phyloP scores from a whole-genome alignment of 2,329 filamentous ascomycete species.

The Phoma sp. region DNA sequence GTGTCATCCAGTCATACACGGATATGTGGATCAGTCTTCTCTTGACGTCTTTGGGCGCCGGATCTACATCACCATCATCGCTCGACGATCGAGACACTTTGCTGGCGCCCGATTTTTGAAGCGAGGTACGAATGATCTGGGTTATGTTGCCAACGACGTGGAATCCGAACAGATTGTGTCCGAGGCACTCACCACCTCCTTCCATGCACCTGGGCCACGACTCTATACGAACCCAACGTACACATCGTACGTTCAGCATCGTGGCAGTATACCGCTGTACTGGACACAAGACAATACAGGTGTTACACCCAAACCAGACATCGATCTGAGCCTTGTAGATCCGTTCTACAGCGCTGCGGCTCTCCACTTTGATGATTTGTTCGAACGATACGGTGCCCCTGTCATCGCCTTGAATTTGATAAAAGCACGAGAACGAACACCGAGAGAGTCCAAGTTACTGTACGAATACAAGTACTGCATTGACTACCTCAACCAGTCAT shows the following conservation, averaged over 20 bases:
- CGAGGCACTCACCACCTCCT: slow-evolving; percentile 91
- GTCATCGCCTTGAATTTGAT: slow-evolving; percentile 92
- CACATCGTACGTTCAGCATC: slow-evolving; percentile 95
- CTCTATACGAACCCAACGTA: slow-evolving; percentile 89
- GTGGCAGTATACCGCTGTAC: slow-evolving; percentile 93
- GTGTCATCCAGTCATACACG: slow-evolving; percentile 95
- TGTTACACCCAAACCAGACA: slow-evolving; percentile 94
- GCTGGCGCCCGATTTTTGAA: slow-evolving; percentile 94
- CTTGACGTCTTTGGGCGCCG: slow-evolving; percentile 79
- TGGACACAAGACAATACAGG: slow-evolving; percentile 98
- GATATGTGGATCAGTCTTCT: slow-evolving; percentile 89
- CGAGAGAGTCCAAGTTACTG: slow-evolving; percentile 88
- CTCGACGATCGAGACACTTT: slow-evolving; percentile 88
- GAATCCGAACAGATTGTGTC: slow-evolving; percentile 99
- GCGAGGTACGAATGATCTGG: slow-evolving; percentile 89
- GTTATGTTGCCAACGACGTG: slow-evolving; percentile 97
- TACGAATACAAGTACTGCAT: slow-evolving; percentile 87
- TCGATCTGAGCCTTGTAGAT: slow-evolving; percentile 92
- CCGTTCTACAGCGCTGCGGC: slow-evolving; percentile 94
- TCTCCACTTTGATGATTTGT: slow-evolving; percentile 92
- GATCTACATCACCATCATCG: slow-evolving; percentile 92
- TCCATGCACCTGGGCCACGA: slow-evolving; percentile 85
- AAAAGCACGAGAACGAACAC: slow-evolving; percentile 81
- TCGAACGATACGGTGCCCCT: slow-evolving; percentile 89
- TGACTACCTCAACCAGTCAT: slow-evolving; percentile 90